Evolutionary conservation across 768 basidiomycete species (phyloP).

Genomic region (Kwoniella pini): DNA sequence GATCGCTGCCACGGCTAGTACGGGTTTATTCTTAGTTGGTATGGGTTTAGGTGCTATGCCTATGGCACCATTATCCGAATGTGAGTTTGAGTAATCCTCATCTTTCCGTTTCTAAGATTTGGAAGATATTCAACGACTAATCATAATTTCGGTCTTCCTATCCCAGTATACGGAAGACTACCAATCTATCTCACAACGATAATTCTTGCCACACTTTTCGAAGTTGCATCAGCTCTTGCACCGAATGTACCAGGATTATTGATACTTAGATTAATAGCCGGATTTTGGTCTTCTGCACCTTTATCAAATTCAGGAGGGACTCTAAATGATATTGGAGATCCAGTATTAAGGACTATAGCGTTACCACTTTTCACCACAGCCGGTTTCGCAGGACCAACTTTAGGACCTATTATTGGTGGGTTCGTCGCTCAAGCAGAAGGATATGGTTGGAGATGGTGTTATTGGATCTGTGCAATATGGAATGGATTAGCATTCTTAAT

Average conservation of each 20-base stretch:
- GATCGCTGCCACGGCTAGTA: slow-evolving; percentile 27
- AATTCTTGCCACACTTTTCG: slow-evolving; percentile 30
- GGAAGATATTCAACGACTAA: too few relatives aligned
- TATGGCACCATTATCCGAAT: slow-evolving; percentile 30
- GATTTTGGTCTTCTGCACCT: slow-evolving; percentile 30
- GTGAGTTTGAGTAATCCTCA: slow-evolving; percentile 12
- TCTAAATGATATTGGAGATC: slow-evolving; percentile 33
- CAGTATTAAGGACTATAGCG: slow-evolving; percentile 20
- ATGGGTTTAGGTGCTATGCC: slow-evolving; percentile 36
- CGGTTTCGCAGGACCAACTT: slow-evolving; percentile 32
- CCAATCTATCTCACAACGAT: slow-evolving; percentile 32
- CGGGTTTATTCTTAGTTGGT: slow-evolving; percentile 30
- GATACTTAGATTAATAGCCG: slow-evolving; percentile 34
- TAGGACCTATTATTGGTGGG: slow-evolving; percentile 34
- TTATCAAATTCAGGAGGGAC: slow-evolving; percentile 36
- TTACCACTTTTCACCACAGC: slow-evolving; percentile 30
- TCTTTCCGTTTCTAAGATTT: too few relatives aligned
- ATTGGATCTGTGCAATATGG: slow-evolving; percentile 35
- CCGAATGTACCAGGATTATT: slow-evolving; percentile 21
- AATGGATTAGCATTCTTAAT: slow-evolving; percentile 23
- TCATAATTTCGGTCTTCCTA: too few relatives aligned
- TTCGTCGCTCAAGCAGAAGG: slow-evolving; percentile 6
- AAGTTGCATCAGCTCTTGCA: slow-evolving; percentile 28
- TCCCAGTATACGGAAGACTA: slow-evolving; percentile 31
- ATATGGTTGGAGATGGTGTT: slow-evolving; percentile 34